A percentile compares a stretch with the other conserved stretches of the same genome.
These are phyloP conservation scores for Trichosporon ovoides DNA, from an alignment of 1,284 basidiomycete species.

Conservation along the genomic window DNA sequence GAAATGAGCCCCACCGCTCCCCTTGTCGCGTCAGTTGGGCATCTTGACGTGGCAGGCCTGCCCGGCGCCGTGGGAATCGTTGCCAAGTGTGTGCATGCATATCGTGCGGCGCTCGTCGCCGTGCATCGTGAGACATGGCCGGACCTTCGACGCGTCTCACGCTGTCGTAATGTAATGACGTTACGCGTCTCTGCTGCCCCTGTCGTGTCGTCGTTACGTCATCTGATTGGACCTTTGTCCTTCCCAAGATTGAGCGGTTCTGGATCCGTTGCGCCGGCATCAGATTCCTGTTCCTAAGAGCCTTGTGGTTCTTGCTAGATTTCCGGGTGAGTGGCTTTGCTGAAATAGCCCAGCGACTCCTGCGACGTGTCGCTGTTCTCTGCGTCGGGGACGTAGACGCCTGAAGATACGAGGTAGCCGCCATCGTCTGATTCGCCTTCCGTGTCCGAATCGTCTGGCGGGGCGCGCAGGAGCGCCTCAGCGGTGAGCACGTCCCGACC, in stretches of 20 bases:
- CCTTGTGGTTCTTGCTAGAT: no score
- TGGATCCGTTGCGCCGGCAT: not conserved
- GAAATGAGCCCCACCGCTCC: no score
- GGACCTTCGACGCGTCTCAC: not conserved
- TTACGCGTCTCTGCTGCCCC: not conserved
- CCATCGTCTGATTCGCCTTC: no score
- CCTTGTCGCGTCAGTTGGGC: no score
- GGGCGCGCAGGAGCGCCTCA: conserved; percentile 25
- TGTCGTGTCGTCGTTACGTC: conserved; percentile 1
- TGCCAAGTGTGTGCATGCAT: not conserved
- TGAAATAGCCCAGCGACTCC: no score
- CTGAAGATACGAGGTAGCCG: no score
- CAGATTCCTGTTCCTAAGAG: no score
- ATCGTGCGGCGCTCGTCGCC: no score
- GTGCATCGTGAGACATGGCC: not conserved
- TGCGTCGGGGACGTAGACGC: no score
- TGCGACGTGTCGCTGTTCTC: not conserved
- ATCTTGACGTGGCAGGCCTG: no score
- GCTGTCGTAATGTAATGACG: conserved; percentile 1
- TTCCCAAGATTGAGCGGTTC: no score
- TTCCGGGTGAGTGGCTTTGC: no score
- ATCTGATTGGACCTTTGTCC: not conserved
- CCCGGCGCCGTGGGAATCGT: not conserved
- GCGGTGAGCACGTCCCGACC: conserved; percentile 34
- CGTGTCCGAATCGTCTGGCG: not conserved